Evolutionary conservation across 2,329 filamentous ascomycete species (phyloP).

Genomic region (Coniochaeta hoffmannii): DNA sequence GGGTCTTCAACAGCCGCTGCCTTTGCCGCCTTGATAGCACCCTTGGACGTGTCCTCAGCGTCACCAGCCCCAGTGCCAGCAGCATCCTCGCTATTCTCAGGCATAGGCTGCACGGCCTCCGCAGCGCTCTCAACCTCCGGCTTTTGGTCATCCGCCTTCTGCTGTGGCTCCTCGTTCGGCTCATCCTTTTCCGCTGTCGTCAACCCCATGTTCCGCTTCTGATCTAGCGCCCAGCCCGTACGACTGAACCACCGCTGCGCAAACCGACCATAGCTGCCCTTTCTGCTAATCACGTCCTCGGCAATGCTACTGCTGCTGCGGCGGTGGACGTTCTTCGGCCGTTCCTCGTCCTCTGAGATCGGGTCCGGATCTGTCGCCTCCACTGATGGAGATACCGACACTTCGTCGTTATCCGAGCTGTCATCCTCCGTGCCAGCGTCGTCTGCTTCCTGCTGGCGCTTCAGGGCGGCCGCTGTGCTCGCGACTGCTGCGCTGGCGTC

Average conservation of each 20-base stretch:
- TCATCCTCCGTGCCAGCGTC: constrained; percentile 24
- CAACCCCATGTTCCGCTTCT: constrained; percentile 62
- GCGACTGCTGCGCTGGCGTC: constrained; percentile 69
- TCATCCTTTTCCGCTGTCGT: constrained; percentile 37
- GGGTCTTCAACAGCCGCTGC: constrained; percentile 13
- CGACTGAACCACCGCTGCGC: constrained; percentile 87
- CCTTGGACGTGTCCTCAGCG: constrained; percentile 7
- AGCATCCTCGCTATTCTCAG: constrained; percentile 3
- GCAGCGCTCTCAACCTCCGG: background rate
- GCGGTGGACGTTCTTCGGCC: constrained; percentile 16
- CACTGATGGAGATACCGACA: constrained; percentile 24
- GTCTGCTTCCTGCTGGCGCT: constrained; percentile 26
- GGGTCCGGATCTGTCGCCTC: constrained; percentile 35
- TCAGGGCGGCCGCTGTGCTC: constrained; percentile 43
- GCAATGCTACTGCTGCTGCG: constrained; percentile 55
- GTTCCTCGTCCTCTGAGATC: constrained; percentile 23
- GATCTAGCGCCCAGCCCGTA: constrained; percentile 70
- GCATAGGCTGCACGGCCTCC: background rate
- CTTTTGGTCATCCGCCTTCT: constrained; percentile 3
- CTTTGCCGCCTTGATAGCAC: background rate
- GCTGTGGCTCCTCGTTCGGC: constrained; percentile 27
- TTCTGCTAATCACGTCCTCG: constrained; percentile 78
- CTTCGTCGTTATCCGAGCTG: constrained; percentile 38
- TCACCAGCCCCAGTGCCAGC: background rate
- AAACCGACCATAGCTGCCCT: constrained; percentile 81